Base-by-base conservation (phyloP, 176 grass and related monocot species). In the Oryza brachyantha region DNA sequence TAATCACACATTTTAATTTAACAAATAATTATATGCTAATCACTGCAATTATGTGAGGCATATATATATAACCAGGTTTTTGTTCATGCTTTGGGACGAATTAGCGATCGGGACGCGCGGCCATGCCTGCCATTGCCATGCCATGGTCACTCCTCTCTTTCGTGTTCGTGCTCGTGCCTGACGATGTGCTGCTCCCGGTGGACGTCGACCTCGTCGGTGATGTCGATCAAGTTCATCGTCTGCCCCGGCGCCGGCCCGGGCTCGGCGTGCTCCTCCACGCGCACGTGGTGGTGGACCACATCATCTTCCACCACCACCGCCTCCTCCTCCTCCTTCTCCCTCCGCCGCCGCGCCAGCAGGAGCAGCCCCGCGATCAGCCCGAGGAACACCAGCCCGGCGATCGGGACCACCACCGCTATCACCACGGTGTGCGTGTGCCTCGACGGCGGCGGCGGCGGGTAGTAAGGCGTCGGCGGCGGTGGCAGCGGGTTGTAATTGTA, bases 311-410 rank as follows among this genome's bases (percentile, higher is more conserved):
- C 76, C 82, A 58, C 65, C 61, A n/a, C n/a, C n/a, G n/a, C n/a
- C n/a, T 4, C 55, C 81, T 68, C 62, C 63, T 26, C 0, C 1
- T 16, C 13, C 68, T 12, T 36, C 3, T n/a, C n/a, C 45, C 13
- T 14, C 67, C 43, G 34, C 81, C 8, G 24, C 38, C 45, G 25
- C 4, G 60, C 73, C 2, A 64, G 1, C 67, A 88, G 50, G 12
- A 78, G 39, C 27, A 88, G 41, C n/a, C 64, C 85, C n/a, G 13
- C 65, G 8, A 88, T 16, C 11, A 88, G 52, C 17, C 45, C 74
- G 1, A 84, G 86, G 61, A 88, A 62, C 32, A 84, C n/a, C 7
- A 88, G 42, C 22, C 86, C 80, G 0, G 28, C 29, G 73, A 88
- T 79, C 0, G 80, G 80, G 21, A 88, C 85, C 27, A 73, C 66